These are phyloP conservation scores for Amphibolis antarctica DNA, from an alignment of 106 monocot genomes.

Conservation along the genomic window DNA sequence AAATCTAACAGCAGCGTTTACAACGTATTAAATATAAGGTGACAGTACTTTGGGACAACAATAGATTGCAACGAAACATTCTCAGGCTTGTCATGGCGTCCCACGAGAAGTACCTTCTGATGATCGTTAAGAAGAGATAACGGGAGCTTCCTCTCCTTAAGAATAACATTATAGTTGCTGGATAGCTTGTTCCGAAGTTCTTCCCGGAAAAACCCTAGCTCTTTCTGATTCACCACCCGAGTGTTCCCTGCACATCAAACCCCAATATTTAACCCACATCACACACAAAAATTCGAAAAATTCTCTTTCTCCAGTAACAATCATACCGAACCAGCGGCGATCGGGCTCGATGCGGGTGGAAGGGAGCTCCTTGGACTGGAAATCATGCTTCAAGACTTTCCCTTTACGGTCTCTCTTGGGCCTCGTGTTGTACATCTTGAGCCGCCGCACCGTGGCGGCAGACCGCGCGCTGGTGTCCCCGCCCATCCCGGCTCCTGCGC, in stretches of 20 bases:
- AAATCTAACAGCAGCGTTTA: too few species aligned
- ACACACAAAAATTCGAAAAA: not conserved
- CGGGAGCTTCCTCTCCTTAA: slow-evolving; percentile 80
- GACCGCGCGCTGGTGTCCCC: slow-evolving; percentile 36
- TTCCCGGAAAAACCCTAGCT: slow-evolving; percentile 85
- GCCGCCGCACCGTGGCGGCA: slow-evolving; percentile 73
- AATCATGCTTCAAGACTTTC: slow-evolving; percentile 61
- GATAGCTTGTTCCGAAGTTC: slow-evolving; percentile 55
- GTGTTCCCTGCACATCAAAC: slow-evolving; percentile 58
- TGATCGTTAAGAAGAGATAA: slow-evolving; percentile 80
- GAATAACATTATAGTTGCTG: slow-evolving; percentile 71
- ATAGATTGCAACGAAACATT: too few species aligned
- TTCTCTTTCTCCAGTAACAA: not conserved
- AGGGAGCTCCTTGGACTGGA: slow-evolving; percentile 88
- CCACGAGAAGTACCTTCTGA: slow-evolving; percentile 49
- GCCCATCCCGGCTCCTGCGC: slow-evolving; percentile 11
- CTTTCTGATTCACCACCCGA: slow-evolving; percentile 77
- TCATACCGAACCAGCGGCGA: slow-evolving; percentile 86
- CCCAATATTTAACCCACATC: not conserved
- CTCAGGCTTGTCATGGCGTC: too few species aligned
- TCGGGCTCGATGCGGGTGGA: slow-evolving; percentile 83
- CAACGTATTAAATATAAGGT: too few species aligned
- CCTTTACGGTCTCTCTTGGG: slow-evolving; percentile 72
- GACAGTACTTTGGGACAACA: too few species aligned
- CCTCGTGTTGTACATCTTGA: slow-evolving; percentile 78